Evolutionary conservation across 805 yeast species (phyloP).

Genomic region (Cyberlindnera mississippiensis): DNA sequence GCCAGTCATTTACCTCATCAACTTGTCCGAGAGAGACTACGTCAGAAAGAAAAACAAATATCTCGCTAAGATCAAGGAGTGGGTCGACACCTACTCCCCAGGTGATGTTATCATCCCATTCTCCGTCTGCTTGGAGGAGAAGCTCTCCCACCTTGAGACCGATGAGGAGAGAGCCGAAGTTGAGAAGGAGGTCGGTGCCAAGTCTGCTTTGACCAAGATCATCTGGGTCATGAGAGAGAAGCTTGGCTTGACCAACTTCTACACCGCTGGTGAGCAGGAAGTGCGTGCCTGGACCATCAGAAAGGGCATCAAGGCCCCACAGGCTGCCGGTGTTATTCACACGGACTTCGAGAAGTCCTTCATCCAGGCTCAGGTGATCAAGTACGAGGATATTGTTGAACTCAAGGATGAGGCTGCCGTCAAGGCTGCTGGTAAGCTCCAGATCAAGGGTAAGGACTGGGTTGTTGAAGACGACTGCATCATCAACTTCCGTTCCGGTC

Average conservation of each 20-base stretch:
- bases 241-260: slow-evolving; percentile 84
- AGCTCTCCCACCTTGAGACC: slow-evolving; percentile 79
- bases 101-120: slow-evolving; percentile 91
- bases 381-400: slow-evolving; percentile 75
- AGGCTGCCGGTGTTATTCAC: slow-evolving; percentile 98
- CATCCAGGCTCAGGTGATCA: slow-evolving; percentile 89
- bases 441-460: slow-evolving; percentile 91
- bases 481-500: slow-evolving; percentile 89
- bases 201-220: slow-evolving; percentile 81
- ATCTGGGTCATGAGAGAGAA: slow-evolving; percentile 83
- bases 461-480: slow-evolving; percentile 94
- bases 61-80: slow-evolving; percentile 73
- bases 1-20: slow-evolving; percentile 89
- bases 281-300: slow-evolving; percentile 98
- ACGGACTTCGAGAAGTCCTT: slow-evolving; percentile 93
- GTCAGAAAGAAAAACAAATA: slow-evolving; percentile 86
- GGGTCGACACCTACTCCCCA: slow-evolving; percentile 87
- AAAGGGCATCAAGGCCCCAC: slow-evolving; percentile 91
- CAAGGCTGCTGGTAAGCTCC: slow-evolving; percentile 83
- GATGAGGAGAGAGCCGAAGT: slow-evolving; percentile 79
- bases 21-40: slow-evolving; percentile 86
- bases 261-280: slow-evolving; percentile 95
- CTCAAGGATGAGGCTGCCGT: slow-evolving; percentile 77
- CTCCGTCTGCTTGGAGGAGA: slow-evolving; percentile 89
- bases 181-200: slow-evolving; percentile 67